Base-by-base conservation (phyloP, 2,329 filamentous ascomycete genomes). In the Cytospora piceae region DNA sequence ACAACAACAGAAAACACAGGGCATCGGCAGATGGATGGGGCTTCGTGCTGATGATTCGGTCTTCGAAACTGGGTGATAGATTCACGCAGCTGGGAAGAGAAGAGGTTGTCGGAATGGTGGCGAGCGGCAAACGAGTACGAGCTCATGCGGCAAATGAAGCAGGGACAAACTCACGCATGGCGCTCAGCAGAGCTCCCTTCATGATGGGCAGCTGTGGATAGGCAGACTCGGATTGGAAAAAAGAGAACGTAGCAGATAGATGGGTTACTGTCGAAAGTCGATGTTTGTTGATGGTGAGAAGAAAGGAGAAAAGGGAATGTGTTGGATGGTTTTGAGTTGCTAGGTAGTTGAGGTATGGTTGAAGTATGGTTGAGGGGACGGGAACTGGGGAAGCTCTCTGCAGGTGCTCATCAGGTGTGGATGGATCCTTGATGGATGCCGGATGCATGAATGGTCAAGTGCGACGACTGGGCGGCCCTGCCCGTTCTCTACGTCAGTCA, bases 131-230 rank as follows among this genome's bases (percentile, higher is more conserved):
- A 49, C 22, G 42, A 65, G 24, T n/a, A 56, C 39, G 37, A 22
- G 32, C 52, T 56, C 51, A 55, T 61, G 63, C 63, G 63, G 55
- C 66, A 57, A 51, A 22, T 39, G 58, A 34, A 60, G 34, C 53
- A 58, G 39, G 59, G 37, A 27, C 15, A 22, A 22, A 68, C 66
- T 68, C 37, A 68, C 66, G 66, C 66, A 68, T 66, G 58, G 66
- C 90, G 78, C 93, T 84, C 76, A 97, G 80, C 75, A 93, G 83
- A 81, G 89, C 83, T 79, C 88, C 88, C 90, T 96, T 97, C 94
- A 97, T 98, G 79, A 72, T 84, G 80, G 79, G 77, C 77, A 71
- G 73, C 70, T 72, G 59, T 55, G 37, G 39, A 70, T 64, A 63
- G 20, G 46, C 46, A 14, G 46, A 49, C 9, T 22, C 9, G 46